Evolutionary conservation across 257 asterid genomes (phyloP).

Genomic region (Paulownia fortunei): DNA sequence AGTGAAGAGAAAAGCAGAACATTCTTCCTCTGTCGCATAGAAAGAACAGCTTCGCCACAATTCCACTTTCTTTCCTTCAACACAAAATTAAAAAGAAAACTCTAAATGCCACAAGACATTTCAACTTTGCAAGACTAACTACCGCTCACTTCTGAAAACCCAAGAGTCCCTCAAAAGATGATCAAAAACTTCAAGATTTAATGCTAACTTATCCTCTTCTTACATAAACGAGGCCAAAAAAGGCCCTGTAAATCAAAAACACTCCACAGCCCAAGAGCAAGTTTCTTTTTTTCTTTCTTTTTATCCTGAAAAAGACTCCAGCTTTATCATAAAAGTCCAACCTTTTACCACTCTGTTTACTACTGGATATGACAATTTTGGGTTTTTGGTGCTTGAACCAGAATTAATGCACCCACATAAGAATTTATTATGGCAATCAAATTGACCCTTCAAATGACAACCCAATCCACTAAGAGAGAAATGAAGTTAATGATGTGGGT

Average conservation of each 20-base stretch:
- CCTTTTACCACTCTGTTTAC: not conserved
- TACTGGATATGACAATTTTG: constrained; percentile 21
- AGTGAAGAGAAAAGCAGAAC: constrained; percentile 7
- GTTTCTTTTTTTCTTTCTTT: not conserved
- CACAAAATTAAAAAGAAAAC: too few relatives aligned
- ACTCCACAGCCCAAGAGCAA: constrained; percentile 14
- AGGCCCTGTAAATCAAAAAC: constrained; percentile 14
- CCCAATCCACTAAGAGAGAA: constrained; percentile 28
- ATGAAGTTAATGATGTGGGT: constrained; percentile 38
- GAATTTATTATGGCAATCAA: constrained; percentile 16
- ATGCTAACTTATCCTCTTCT: not conserved
- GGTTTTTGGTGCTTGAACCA: constrained; percentile 29
- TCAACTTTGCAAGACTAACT: not conserved
- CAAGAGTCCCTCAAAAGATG: not conserved
- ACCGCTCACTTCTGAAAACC: not conserved
- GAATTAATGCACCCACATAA: constrained; percentile 33
- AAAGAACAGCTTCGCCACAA: constrained; percentile 20
- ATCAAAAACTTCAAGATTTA: not conserved
- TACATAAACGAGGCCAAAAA: not conserved
- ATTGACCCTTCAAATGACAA: constrained; percentile 1
- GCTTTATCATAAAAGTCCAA: constrained; percentile 2
- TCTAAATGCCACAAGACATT: not conserved
- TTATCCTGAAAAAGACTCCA: constrained; percentile 10
- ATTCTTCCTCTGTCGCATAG: constrained; percentile 14
- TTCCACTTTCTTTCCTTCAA: too few relatives aligned